These are phyloP conservation scores for Cyathus striatus DNA, from an alignment of 768 basidiomycete genomes.

Conservation along the genomic window DNA sequence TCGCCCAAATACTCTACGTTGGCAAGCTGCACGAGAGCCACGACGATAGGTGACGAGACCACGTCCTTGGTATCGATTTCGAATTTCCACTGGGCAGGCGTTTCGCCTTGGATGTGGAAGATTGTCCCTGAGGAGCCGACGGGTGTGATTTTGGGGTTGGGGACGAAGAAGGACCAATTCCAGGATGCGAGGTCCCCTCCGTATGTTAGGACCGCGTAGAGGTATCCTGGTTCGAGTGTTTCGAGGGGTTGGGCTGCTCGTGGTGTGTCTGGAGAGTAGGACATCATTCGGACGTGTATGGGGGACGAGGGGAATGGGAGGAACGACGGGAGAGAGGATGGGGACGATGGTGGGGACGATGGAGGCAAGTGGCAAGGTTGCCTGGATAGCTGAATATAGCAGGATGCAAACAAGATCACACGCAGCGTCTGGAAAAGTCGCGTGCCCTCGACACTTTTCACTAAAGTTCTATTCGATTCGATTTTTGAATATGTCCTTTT, in stretches of 20 bases:
- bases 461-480: neutral
- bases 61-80: slow-evolving; percentile 31
- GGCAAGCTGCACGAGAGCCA: slow-evolving; percentile 38
- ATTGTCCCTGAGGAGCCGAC: slow-evolving; percentile 38
- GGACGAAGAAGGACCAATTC: slow-evolving; percentile 47
- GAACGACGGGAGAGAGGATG: neutral
- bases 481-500: neutral
- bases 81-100: slow-evolving; percentile 32
- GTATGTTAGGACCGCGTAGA: slow-evolving; percentile 42
- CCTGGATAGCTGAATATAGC: no score
- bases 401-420: neutral
- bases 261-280: slow-evolving; percentile 6
- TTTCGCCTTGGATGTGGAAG: slow-evolving; percentile 35
- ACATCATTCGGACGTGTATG: neutral
- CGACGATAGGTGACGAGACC: slow-evolving; percentile 32
- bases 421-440: neutral
- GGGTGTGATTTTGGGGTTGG: slow-evolving; percentile 30
- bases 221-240: slow-evolving; percentile 29
- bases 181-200: slow-evolving; percentile 41
- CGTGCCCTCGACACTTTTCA: neutral
- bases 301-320: neutral
- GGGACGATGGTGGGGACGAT: neutral
- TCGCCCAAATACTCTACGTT: slow-evolving; percentile 35
- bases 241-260: slow-evolving; percentile 16
- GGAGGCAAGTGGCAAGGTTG: neutral